Evolutionary conservation across 2,329 filamentous ascomycete genomes (phyloP).

Genomic region (Dichotomopilus funicola): DNA sequence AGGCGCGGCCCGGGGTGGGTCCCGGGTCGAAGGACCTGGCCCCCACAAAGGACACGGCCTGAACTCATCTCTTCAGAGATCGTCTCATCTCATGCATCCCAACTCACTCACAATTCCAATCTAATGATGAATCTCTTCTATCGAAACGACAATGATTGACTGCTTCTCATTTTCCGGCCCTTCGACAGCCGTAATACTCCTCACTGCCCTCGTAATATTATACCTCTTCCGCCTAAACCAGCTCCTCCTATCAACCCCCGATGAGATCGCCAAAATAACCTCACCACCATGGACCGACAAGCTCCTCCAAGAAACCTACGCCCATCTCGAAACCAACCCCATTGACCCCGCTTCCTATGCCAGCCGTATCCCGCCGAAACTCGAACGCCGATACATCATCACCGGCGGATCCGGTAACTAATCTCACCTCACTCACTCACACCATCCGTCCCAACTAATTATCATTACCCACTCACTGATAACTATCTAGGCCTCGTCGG

Average conservation of each 20-base stretch:
- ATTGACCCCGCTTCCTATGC: constrained; percentile 31
- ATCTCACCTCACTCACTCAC: background rate
- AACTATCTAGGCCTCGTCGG: constrained; percentile 43
- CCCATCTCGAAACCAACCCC: constrained; percentile 29
- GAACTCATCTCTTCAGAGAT: too few species aligned
- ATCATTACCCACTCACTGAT: too few species aligned
- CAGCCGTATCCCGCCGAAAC: constrained; percentile 33
- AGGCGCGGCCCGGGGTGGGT: too few species aligned
- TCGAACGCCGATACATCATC: constrained; percentile 39
- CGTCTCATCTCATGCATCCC: too few species aligned
- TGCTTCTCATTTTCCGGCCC: too few species aligned
- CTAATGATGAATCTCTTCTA: too few species aligned
- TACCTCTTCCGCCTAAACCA: constrained; percentile 30
- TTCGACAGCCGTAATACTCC: background rate
- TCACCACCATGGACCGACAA: constrained; percentile 33
- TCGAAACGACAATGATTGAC: too few species aligned
- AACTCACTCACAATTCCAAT: too few species aligned
- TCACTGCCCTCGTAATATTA: background rate
- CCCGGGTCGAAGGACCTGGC: too few species aligned
- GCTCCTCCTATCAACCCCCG: constrained; percentile 31
- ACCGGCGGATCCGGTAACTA: constrained; percentile 40
- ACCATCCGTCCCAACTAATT: background rate
- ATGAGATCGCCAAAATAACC: constrained; percentile 29
- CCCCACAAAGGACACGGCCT: too few species aligned
- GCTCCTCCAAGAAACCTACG: constrained; percentile 30